Conservation (phyloP, 805 yeast genomes). For the Schwanniomyces vanrijiae region DNA sequence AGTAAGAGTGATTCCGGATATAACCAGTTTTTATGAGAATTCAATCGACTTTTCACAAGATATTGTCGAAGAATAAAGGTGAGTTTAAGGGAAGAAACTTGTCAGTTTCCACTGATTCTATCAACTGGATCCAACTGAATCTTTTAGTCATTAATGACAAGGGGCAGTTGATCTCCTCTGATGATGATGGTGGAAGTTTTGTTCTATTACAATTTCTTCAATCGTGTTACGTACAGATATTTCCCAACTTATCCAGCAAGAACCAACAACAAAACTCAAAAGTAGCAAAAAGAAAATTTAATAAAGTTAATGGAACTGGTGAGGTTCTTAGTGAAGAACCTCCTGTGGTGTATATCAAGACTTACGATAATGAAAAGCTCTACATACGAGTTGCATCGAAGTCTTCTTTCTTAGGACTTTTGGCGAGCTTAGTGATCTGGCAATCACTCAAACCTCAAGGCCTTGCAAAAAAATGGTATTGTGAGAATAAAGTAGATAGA, state of each 20-base stretch:
- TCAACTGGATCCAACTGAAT: constrained; percentile 33
- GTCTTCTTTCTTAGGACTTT: constrained; percentile 40
- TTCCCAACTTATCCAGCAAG: constrained; percentile 20
- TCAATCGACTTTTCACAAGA: constrained; percentile 27
- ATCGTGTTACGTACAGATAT: constrained; percentile 39
- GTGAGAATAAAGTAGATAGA: constrained; percentile 32
- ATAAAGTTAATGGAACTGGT: constrained; percentile 6
- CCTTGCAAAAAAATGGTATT: constrained; percentile 54
- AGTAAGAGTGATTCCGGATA: not conserved
- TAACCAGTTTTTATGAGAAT: constrained; percentile 11
- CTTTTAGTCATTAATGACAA: constrained; percentile 28
- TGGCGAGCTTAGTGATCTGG: constrained; percentile 55
- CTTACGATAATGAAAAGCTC: constrained; percentile 38
- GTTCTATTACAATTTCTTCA: constrained; percentile 35
- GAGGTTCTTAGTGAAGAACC: constrained; percentile 14
- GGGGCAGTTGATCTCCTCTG: constrained; percentile 35
- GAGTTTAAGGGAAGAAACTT: constrained; percentile 31
- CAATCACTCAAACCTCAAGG: constrained; percentile 53
- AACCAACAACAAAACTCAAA: constrained; percentile 5
- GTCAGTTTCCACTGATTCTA: constrained; percentile 35
- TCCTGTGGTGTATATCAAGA: constrained; percentile 42
- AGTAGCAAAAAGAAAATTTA: not conserved
- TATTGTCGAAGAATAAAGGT: constrained; percentile 34
- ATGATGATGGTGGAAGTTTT: constrained; percentile 28
- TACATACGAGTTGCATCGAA: constrained; percentile 37